These are phyloP conservation scores for Fonsecaea erecta DNA, from an alignment of 2,329 filamentous ascomycete species.

Conservation along the genomic window DNA sequence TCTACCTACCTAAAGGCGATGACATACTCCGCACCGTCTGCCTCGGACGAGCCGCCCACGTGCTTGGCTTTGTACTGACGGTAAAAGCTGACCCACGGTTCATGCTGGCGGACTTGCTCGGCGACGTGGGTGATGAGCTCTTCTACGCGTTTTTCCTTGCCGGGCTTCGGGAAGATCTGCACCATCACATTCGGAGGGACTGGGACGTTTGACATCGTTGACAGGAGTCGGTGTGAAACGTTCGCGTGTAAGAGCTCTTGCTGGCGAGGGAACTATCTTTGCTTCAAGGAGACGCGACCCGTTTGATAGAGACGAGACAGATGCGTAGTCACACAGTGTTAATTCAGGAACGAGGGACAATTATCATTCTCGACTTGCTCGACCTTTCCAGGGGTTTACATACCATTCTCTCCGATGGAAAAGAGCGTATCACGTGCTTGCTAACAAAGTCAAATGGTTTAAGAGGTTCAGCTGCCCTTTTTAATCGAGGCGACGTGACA, in stretches of 20 bases:
- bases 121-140: conserved; percentile 10
- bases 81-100: conserved; percentile 20
- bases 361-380: neutral
- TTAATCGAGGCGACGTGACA: neutral
- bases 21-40: conserved; percentile 6
- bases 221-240: neutral
- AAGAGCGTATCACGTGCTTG: neutral
- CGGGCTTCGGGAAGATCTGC: conserved; percentile 9
- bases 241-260: neutral
- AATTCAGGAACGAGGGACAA: neutral
- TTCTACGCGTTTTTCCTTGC: conserved; percentile 18
- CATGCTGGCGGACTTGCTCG: conserved; percentile 18
- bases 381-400: neutral
- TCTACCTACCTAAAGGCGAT: conserved; percentile 19
- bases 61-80: conserved; percentile 6
- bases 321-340: neutral
- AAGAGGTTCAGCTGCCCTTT: neutral
- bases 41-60: conserved; percentile 1
- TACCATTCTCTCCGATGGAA: neutral
- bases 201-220: neutral
- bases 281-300: neutral
- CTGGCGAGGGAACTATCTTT: neutral
- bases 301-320: neutral
- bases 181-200: conserved; percentile 16
- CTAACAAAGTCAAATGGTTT: neutral